Base-by-base conservation (phyloP, 768 basidiomycete genomes). In the Daedaleopsis nitida region DNA sequence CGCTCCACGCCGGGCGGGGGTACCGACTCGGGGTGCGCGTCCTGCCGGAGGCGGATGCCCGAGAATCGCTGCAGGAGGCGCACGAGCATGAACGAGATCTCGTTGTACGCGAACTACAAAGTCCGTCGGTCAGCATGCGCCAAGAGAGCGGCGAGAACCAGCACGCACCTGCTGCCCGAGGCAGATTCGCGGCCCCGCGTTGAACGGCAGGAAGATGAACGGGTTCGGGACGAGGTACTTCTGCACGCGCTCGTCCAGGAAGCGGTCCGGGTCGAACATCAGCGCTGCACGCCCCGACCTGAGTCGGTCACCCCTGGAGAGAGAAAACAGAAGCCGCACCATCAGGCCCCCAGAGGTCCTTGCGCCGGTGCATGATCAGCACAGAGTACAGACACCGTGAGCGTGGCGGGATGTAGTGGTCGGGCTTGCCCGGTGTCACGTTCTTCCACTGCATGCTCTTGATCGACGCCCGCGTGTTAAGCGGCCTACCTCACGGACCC, bases 341-440 rank as follows among this genome's bases (percentile, higher is more conserved):
- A 67, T 88, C 86, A 1, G 86, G 85, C 0, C 87, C 87, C 87
- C 87, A 89, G 6, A 86, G 77, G 63, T 87, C 84, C 52, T 72
- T 78, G 35, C 86, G 77, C 7, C 86, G 78, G 39, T 89, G 88
- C 85, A 87, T 86, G 35, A 82, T 61, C 57, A 75, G 71, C 5
- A 85, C 77, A 9, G 81, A 78, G 65, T 85, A 88, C 0, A 70
- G 32, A 42, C 57, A 58, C 11, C 62, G 62, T 23, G 62, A 44
- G 16, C 57, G 53, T 1, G 62, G 56, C 32, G 60, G 60, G 44
- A 62, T 48, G 44, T 62, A 62, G 43, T 47, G 35, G 55, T 62
- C 60, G 6, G 60, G 60, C 16, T 58, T n/a, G 45, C 56, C 61
- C 1, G 61, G 52, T 2, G 27, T 19, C 32, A 55, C 27, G 48